Evolutionary conservation across 2,329 filamentous ascomycete species (phyloP).

Genomic region (Cladosporium oxysporum): DNA sequence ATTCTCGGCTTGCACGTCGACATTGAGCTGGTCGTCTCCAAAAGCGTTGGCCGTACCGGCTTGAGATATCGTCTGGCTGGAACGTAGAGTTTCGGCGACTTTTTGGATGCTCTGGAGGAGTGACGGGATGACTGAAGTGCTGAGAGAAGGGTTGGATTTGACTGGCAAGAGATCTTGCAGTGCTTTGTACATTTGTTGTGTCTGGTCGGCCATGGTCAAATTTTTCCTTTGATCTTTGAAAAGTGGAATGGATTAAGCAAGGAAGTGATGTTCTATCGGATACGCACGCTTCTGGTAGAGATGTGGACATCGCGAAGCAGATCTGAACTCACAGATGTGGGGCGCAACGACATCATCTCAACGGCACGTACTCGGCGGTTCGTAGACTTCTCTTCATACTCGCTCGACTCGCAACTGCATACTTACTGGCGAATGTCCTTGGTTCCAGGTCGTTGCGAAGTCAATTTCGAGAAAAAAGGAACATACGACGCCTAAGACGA

Average conservation of each 20-base stretch:
- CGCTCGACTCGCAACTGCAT: background rate
- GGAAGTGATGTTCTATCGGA: background rate
- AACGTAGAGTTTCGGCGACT: conserved; percentile 50
- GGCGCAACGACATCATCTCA: conserved; percentile 7
- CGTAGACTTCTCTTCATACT: background rate
- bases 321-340: conserved; percentile 1
- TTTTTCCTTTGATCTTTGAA: background rate
- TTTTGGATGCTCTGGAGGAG: conserved; percentile 50
- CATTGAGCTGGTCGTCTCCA: conserved; percentile 62
- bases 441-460: background rate
- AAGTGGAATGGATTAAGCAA: background rate
- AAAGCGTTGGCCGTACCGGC: conserved; percentile 58
- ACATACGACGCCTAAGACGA: background rate
- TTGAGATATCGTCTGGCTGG: conserved; percentile 49
- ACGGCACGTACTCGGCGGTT: conserved; percentile 6
- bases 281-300: background rate
- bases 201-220: background rate
- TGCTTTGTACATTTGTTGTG: conserved; percentile 4
- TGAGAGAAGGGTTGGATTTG: conserved; percentile 10
- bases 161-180: conserved; percentile 7
- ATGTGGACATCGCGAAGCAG: background rate
- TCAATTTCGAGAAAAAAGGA: background rate
- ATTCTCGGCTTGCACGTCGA: conserved; percentile 56
- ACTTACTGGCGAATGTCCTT: background rate
- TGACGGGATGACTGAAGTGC: conserved; percentile 50